phyloP scores from a whole-genome alignment of 164 flowering plant genomes.

The Berberis thunbergii region DNA sequence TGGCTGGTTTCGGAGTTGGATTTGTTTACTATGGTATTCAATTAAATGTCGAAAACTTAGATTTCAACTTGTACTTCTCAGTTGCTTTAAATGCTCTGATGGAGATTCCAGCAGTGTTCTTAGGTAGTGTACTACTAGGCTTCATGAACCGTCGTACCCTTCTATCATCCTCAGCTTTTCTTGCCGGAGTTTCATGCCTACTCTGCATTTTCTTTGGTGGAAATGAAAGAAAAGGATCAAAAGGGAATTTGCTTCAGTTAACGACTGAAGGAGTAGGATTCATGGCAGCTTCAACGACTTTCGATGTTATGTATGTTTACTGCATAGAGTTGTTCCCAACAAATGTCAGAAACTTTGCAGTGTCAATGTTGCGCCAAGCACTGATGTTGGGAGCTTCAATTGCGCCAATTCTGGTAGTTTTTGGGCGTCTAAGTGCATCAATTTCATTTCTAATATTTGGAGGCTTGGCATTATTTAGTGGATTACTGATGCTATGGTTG shows the following conservation, averaged over 20 bases:
- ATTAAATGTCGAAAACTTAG: constrained; percentile 47
- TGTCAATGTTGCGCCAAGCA: constrained; percentile 44
- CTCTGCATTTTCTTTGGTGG: constrained; percentile 28
- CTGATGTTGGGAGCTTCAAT: constrained; percentile 54
- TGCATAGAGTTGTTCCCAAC: constrained; percentile 64
- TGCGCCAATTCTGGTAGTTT: constrained; percentile 42
- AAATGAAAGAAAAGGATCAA: background rate
- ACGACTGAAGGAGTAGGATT: constrained; percentile 41
- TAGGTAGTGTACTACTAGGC: constrained; percentile 37
- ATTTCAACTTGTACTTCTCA: constrained; percentile 44
- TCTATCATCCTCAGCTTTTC: constrained; percentile 25
- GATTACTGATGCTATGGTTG: constrained; percentile 33
- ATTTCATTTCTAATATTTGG: constrained; percentile 46
- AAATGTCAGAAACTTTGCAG: constrained; percentile 48
- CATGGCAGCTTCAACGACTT: constrained; percentile 57
- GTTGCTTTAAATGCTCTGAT: constrained; percentile 45
- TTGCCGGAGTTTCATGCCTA: constrained; percentile 44
- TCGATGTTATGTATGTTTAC: constrained; percentile 38
- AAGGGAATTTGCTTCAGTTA: constrained; percentile 34
- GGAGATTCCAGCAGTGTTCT: constrained; percentile 57
- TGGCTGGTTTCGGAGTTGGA: constrained; percentile 50
- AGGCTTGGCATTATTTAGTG: constrained; percentile 32
- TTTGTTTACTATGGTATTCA: constrained; percentile 58
- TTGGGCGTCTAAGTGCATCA: constrained; percentile 35
- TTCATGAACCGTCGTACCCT: constrained; percentile 30